A percentile compares a stretch with the other conserved stretches of the same genome.
These are phyloP conservation scores for Sporothrix brasiliensis DNA, from an alignment of 2,329 filamentous ascomycete genomes.

Conservation along the genomic window DNA sequence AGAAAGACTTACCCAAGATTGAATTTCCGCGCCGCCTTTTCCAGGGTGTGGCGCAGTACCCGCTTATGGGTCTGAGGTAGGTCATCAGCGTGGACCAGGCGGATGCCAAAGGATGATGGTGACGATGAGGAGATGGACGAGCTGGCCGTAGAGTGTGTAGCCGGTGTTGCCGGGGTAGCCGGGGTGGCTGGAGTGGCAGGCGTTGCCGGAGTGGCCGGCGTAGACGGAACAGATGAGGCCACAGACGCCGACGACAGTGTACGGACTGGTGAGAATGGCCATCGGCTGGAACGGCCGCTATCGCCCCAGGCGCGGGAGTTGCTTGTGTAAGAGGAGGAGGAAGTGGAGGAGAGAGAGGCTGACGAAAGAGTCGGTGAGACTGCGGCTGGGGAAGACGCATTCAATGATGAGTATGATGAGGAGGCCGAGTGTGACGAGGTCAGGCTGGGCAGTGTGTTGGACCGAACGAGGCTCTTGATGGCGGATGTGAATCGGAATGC, in stretches of 20 bases:
- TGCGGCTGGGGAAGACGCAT: not conserved
- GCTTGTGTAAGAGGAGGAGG: not conserved
- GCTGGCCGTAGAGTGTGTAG: constrained; percentile 26
- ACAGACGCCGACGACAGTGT: constrained; percentile 40
- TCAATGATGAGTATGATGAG: not conserved
- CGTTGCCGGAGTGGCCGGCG: constrained; percentile 30
- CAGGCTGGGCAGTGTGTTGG: constrained; percentile 40
- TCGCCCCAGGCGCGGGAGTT: not conserved
- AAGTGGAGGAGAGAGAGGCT: constrained; percentile 40
- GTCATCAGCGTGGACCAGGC: constrained; percentile 53
- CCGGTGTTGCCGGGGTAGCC: constrained; percentile 49
- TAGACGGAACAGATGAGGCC: constrained; percentile 31
- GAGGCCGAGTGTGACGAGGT: not conserved
- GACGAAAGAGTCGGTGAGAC: constrained; percentile 6
- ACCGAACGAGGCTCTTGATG: constrained; percentile 48
- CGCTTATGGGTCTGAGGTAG: constrained; percentile 54
- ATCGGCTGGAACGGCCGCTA: constrained; percentile 7
- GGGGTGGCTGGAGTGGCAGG: constrained; percentile 47
- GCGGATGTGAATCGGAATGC: constrained; percentile 40
- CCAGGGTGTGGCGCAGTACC: constrained; percentile 52
- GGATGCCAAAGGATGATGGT: constrained; percentile 49
- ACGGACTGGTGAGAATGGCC: constrained; percentile 21
- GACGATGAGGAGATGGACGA: constrained; percentile 31
- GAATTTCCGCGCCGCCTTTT: constrained; percentile 57
- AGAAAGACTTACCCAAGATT: constrained; percentile 44